Conservation (phyloP, 176 grass and related monocot species). For the Olyra latifolia region DNA sequence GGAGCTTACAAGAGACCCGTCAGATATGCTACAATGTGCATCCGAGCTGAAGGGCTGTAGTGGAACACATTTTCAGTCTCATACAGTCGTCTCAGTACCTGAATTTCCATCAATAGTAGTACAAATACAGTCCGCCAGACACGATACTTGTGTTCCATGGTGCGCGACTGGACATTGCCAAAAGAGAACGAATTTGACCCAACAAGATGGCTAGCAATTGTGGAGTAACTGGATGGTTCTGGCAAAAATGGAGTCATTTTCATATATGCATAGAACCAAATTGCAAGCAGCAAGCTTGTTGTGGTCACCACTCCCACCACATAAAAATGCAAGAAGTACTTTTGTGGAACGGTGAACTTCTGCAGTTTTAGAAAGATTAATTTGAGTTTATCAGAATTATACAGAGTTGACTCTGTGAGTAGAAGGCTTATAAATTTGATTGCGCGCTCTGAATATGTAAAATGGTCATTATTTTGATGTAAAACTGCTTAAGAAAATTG, state of each 20-base stretch:
- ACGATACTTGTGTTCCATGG: conserved; percentile 65
- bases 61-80: conserved; percentile 91
- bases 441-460: not conserved
- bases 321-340: conserved; percentile 96
- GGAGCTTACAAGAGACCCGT: conserved; percentile 80
- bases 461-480: not conserved
- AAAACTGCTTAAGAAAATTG: not conserved
- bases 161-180: conserved; percentile 36
- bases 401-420: not conserved
- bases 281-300: conserved; percentile 60
- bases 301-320: conserved; percentile 54
- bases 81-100: conserved; percentile 79
- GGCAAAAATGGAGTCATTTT: conserved; percentile 63
- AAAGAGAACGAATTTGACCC: conserved; percentile 71
- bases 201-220: conserved; percentile 71
- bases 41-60: conserved; percentile 82
- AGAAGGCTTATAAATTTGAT: not conserved
- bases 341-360: conserved; percentile 90
- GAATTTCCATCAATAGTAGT: conserved; percentile 81
- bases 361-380: conserved; percentile 45
- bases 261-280: conserved; percentile 84
- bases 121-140: conserved; percentile 87
- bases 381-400: not conserved
- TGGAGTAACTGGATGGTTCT: conserved; percentile 60
- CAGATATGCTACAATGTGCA: conserved; percentile 88